Base-by-base conservation (phyloP, 2,329 filamentous ascomycete genomes). In the Fragosphaeria purpurea region DNA sequence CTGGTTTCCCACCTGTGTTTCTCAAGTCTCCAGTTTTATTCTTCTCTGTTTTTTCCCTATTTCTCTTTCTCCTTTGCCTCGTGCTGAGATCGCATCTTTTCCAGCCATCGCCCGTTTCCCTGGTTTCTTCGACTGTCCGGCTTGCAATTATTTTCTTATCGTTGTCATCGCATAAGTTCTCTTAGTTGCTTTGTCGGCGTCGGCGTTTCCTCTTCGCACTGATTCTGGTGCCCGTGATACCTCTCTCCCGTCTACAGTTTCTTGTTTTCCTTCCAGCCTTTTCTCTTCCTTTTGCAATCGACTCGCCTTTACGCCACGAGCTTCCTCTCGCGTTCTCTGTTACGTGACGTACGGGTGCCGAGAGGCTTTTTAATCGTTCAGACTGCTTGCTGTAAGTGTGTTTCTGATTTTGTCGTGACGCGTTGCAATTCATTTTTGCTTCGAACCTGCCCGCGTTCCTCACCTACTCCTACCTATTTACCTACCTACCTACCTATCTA, bases 351-450 rank as follows among this genome's bases (percentile, higher is more conserved):
- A 22, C 22, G 22, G 3, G 22, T 41, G 48, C 60, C 61, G 33
- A 52, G 31, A 60, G 56, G 65, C 61, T 57, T 65, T 55, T 59
- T 63, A 22, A 22, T 22, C 22, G 22, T 22, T 22, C 22, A 22
- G 22, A 22, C 22, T 22, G 22, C 22, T 22, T 22, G 22, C 3
- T 22, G 22, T 22, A 22, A 22, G 22, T 22, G 22, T 22, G 22
- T 22, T 22, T 3, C 22, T 22, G 22, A 22, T 22, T 22, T 22
- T 22, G 22, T 22, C 22, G 22, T 22, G 22, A 22, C 22, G 22
- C 22, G 22, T 22, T 22, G 22, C 22, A 22, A 3, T 22, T 22
- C 22, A 22, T 22, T 22, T 22, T 22, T 22, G 22, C 22, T 22
- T 22, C 22, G 22, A 22, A 22, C 22, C 22, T 22, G 22, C 22